phyloP scores from a whole-genome alignment of 2,329 filamentous ascomycete species.

The Cladophialophora chaetospira region DNA sequence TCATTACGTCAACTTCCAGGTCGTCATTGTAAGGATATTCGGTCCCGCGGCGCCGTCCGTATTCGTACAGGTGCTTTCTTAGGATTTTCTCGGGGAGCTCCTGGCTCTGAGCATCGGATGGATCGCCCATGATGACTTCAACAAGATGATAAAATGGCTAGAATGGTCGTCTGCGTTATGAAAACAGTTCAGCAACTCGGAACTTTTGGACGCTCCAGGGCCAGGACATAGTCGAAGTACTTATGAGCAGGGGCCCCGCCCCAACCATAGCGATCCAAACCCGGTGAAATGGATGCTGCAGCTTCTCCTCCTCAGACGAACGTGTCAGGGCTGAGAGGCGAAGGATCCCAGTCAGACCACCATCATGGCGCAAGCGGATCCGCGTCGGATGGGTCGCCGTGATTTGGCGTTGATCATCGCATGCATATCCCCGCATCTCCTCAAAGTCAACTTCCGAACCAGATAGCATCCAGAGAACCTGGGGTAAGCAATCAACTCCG shows the following conservation, averaged over 20 bases:
- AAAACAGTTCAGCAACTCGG: too few relatives aligned
- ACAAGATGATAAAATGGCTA: neutral
- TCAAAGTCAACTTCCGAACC: constrained; percentile 3
- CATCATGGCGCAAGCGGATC: constrained; percentile 15
- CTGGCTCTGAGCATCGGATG: constrained; percentile 20
- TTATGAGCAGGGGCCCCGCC: constrained; percentile 11
- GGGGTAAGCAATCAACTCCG: constrained; percentile 13
- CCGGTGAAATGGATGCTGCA: constrained; percentile 24
- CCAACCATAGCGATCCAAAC: neutral
- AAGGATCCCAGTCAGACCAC: neutral
- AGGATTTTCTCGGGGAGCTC: constrained; percentile 24
- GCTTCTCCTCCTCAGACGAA: constrained; percentile 17
- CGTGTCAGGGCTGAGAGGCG: neutral
- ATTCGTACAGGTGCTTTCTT: constrained; percentile 25
- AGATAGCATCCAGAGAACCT: constrained; percentile 15
- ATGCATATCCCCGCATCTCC: constrained; percentile 21
- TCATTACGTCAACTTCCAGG: constrained; percentile 35
- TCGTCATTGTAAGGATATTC: constrained; percentile 28
- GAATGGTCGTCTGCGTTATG: too few relatives aligned
- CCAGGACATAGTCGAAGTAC: neutral
- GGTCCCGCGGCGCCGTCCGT: constrained; percentile 20
- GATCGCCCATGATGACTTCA: constrained; percentile 23
- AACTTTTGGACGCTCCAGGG: neutral
- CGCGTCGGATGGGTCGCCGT: constrained; percentile 1
- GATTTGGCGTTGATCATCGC: constrained; percentile 7